Evolutionary conservation across 1,284 basidiomycete genomes (phyloP).

Genomic region (Waitea zeae): DNA sequence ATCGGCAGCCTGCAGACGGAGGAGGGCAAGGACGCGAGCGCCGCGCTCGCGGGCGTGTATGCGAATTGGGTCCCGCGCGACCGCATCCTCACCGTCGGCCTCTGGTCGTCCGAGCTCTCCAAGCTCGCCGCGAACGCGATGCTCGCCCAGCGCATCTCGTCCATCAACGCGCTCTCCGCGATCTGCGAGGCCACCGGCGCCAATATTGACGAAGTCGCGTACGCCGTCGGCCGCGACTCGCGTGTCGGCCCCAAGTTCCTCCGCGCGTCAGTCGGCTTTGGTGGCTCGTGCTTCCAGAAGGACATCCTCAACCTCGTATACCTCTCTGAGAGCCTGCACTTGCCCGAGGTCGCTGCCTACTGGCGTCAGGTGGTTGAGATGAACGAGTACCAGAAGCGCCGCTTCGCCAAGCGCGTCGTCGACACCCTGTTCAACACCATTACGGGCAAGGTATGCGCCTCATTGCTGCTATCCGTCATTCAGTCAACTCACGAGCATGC

Average conservation of each 20-base stretch:
- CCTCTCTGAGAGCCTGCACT: slow-evolving; percentile 82
- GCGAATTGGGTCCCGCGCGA: slow-evolving; percentile 91
- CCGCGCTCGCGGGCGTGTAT: slow-evolving; percentile 68
- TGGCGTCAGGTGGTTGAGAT: slow-evolving; percentile 91
- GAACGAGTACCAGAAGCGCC: slow-evolving; percentile 91
- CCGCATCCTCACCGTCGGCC: slow-evolving; percentile 82
- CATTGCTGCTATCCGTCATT: slow-evolving; percentile 11
- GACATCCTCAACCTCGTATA: slow-evolving; percentile 99
- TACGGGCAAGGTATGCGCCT: slow-evolving; percentile 64
- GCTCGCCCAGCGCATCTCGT: slow-evolving; percentile 96
- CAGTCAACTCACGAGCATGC: slow-evolving; percentile 6
- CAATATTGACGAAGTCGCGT: slow-evolving; percentile 94
- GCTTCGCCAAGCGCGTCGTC: slow-evolving; percentile 82
- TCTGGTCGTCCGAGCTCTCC: slow-evolving; percentile 97
- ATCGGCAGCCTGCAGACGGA: slow-evolving; percentile 88
- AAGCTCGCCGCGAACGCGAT: slow-evolving; percentile 99
- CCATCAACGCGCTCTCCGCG: slow-evolving; percentile 93
- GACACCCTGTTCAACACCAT: slow-evolving; percentile 97
- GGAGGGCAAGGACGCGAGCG: slow-evolving; percentile 73
- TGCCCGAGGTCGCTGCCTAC: slow-evolving; percentile 96
- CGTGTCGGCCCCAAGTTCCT: slow-evolving; percentile 95
- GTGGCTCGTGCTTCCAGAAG: slow-evolving; percentile 98
- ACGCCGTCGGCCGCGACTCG: slow-evolving; percentile 85
- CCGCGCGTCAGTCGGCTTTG: slow-evolving; percentile 91
- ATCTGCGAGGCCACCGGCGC: slow-evolving; percentile 99